These are phyloP conservation scores for Thyridium curvatum DNA, from an alignment of 2,329 filamentous ascomycete species.

Conservation along the genomic window DNA sequence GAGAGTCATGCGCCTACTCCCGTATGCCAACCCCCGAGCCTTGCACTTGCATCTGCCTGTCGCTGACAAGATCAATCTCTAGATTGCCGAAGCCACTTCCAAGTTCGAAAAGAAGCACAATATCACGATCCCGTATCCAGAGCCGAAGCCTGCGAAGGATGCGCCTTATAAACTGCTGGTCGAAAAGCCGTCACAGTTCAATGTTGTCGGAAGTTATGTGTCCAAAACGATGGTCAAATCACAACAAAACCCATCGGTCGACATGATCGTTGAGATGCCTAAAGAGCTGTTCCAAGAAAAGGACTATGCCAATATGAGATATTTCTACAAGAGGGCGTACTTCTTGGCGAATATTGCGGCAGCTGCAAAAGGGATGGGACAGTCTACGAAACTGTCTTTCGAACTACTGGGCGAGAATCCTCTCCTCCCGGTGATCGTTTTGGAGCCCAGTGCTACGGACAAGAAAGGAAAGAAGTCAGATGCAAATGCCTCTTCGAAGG, in stretches of 20 bases:
- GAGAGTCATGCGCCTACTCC: conserved; percentile 41
- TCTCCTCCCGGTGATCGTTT: conserved; percentile 62
- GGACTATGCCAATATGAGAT: conserved; percentile 87
- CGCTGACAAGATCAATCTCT: neutral
- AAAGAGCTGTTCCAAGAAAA: conserved; percentile 78
- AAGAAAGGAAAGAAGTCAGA: conserved; percentile 12
- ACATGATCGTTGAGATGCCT: conserved; percentile 87
- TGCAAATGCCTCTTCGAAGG: conserved; percentile 14
- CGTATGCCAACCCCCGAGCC: conserved; percentile 39
- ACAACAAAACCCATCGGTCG: conserved; percentile 55
- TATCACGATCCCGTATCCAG: conserved; percentile 75
- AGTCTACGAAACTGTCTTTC: conserved; percentile 54
- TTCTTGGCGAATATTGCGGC: conserved; percentile 79
- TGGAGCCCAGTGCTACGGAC: conserved; percentile 26
- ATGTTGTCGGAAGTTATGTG: conserved; percentile 84
- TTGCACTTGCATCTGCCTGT: neutral
- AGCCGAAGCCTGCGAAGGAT: conserved; percentile 69
- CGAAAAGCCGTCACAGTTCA: conserved; percentile 68
- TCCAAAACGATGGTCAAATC: conserved; percentile 66
- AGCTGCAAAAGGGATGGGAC: conserved; percentile 43
- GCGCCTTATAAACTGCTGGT: conserved; percentile 79
- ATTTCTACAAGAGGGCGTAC: conserved; percentile 91
- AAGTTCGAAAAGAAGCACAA: conserved; percentile 61
- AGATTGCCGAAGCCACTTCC: conserved; percentile 64
- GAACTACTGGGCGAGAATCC: conserved; percentile 65